phyloP scores from a whole-genome alignment of 2,329 filamentous ascomycete genomes.

The Cladosporium halotolerans region DNA sequence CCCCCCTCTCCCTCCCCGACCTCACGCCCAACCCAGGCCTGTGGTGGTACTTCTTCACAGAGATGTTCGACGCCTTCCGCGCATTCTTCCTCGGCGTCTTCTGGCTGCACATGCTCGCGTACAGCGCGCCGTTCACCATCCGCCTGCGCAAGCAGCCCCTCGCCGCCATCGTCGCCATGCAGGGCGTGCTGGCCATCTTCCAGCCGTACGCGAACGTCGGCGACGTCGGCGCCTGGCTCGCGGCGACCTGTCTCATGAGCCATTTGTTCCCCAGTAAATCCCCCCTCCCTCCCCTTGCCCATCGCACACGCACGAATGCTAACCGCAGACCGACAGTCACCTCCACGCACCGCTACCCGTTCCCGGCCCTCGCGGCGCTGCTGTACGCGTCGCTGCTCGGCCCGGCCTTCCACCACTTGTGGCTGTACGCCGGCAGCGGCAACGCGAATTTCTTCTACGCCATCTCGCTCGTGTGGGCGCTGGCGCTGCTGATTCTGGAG shows the following conservation, averaged over 20 bases:
- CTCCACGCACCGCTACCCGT: slow-evolving; percentile 65
- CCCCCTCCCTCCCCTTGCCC: neutral
- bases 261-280: slow-evolving; percentile 69
- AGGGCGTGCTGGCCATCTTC: slow-evolving; percentile 90
- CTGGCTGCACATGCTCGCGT: slow-evolving; percentile 89
- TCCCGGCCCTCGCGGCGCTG: slow-evolving; percentile 74
- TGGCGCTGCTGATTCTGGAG: slow-evolving; percentile 79
- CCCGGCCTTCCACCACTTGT: slow-evolving; percentile 91
- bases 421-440: slow-evolving; percentile 96
- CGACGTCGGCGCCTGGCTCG: slow-evolving; percentile 80
- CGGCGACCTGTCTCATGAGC: slow-evolving; percentile 75
- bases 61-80: slow-evolving; percentile 98
- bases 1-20: slow-evolving; percentile 84
- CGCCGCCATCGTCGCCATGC: slow-evolving; percentile 73
- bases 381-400: slow-evolving; percentile 85
- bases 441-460: slow-evolving; percentile 99
- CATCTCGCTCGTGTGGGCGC: slow-evolving; percentile 95
- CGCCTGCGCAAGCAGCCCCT: slow-evolving; percentile 80
- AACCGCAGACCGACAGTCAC: slow-evolving; percentile 55
- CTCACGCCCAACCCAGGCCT: slow-evolving; percentile 90
- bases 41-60: slow-evolving; percentile 99
- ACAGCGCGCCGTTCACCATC: slow-evolving; percentile 79
- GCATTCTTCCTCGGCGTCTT: slow-evolving; percentile 97
- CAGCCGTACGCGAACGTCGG: slow-evolving; percentile 94
- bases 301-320: neutral